Evolutionary conservation across 345 rosid genomes (phyloP).

Genomic region (Psidium guajava): DNA sequence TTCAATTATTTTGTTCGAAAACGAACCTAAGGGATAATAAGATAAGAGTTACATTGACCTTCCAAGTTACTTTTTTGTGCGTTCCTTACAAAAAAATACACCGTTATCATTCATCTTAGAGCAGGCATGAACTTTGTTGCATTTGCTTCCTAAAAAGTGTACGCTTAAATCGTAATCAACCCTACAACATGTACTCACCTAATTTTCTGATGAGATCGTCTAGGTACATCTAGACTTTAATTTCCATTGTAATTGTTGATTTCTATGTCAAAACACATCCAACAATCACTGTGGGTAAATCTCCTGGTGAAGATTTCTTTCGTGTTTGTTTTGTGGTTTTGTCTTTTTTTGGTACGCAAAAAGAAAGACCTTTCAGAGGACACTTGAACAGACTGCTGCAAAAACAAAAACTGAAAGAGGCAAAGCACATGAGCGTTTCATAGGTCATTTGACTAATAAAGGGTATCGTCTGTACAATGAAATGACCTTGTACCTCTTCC

Average conservation of each 20-base stretch:
- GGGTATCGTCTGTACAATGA: neutral
- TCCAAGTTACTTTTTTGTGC: neutral
- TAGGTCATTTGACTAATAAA: neutral
- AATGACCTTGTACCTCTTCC: neutral
- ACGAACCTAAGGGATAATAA: neutral
- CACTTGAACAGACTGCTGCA: neutral
- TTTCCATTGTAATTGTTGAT: neutral
- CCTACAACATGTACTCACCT: neutral
- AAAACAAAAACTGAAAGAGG: neutral
- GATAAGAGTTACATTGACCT: neutral
- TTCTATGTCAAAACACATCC: neutral
- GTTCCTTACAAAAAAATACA: neutral
- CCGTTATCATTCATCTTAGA: neutral
- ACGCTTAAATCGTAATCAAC: neutral
- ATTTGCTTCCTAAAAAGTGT: neutral
- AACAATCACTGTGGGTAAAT: neutral
- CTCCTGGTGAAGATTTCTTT: neutral
- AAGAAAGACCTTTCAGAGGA: neutral
- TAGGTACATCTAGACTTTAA: neutral
- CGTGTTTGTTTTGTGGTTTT: neutral
- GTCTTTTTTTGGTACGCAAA: neutral
- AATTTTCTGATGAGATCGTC: neutral
- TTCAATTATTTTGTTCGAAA: neutral
- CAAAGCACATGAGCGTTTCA: neutral
- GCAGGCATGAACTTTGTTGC: neutral